Conservation (phyloP, 805 yeast genomes). For the Metschnikowia aberdeeniae region DNA sequence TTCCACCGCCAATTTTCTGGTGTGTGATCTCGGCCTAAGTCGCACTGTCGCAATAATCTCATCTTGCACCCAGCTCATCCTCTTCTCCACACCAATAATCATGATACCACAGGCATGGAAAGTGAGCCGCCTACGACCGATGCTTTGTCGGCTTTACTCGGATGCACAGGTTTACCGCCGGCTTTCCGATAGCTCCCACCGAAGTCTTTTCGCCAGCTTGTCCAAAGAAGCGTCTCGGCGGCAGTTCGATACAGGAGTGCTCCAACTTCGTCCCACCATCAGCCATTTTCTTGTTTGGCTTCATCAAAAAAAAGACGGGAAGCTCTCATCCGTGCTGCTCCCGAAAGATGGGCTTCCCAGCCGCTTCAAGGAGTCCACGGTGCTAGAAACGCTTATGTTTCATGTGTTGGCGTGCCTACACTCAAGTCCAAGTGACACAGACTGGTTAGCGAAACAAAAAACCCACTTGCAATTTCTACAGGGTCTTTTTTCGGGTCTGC, state of each 20-base stretch:
- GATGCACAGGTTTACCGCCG: slow-evolving; percentile 11
- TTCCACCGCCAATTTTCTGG: too few species aligned
- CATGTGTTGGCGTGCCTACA: slow-evolving; percentile 14
- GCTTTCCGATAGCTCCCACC: slow-evolving; percentile 18
- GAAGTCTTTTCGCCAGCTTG: slow-evolving; percentile 15
- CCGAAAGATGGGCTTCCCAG: slow-evolving; percentile 6
- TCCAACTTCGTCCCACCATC: slow-evolving; percentile 13
- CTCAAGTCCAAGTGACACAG: slow-evolving; percentile 2
- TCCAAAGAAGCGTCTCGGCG: slow-evolving; percentile 12
- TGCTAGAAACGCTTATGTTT: slow-evolving; percentile 13
- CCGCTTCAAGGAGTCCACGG: slow-evolving; percentile 5
- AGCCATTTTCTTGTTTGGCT: slow-evolving; percentile 18
- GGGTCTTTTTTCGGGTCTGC: slow-evolving; percentile 1
- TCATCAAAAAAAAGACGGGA: slow-evolving; percentile 8
- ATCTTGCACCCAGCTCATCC: background rate
- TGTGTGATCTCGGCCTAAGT: too few species aligned
- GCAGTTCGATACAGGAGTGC: background rate
- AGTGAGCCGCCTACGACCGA: background rate
- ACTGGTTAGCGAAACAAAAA: slow-evolving; percentile 11
- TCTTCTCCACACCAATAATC: background rate
- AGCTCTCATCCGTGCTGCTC: slow-evolving; percentile 4
- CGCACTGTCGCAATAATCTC: background rate
- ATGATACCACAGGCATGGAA: background rate
- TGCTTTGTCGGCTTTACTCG: background rate
- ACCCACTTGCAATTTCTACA: slow-evolving; percentile 6